Base-by-base conservation (phyloP, 805 yeast species). In the Ascoidea asiatica region DNA sequence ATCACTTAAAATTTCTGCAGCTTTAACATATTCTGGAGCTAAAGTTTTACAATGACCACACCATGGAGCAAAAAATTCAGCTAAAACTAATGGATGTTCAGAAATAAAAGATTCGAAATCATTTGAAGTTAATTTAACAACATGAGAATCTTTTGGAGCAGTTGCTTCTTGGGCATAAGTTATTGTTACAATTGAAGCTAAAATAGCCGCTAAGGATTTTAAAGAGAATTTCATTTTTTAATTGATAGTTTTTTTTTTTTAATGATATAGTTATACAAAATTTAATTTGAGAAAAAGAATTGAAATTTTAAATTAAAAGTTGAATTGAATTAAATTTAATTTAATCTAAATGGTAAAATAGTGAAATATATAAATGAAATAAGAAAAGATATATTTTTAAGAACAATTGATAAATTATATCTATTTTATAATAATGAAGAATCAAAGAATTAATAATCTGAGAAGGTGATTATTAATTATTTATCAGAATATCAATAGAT, bases 1-100 rank as follows among this genome's bases (percentile, higher is more conserved):
- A 43, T 69, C 74, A 41, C 69, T 70, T 58, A 84, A 69, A 18
- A 57, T 53, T 53, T 79, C 77, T 43, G 90, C 86, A 43, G 95
- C 95, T 53, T 73, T 63, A 44, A 77, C 68, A 53, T 72, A 84
- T 62, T 86, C 81, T 35, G 95, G 95, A 11, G 87, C 95, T 52
- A 86, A 66, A 42, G 73, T 74, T 70, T 89, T 87, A 73, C 97
- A 89, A 67, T 89, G 92, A 17, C 96, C 96, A 72, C 97, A 89
- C 97, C 97, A 90, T 60, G 97, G 95, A 17, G 95, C 95, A 61
- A 81, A 86, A 65, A 86, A 86, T 64, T 86, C 95, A 19, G 90
- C 82, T 50, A 86, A 66, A 19, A 86, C 94, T 53, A 89, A 70
- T 35, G 87, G 83, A 67, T 89, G 82, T 45, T 72, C 76, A 42